Conservation (phyloP, 331 rosid genomes). For the Spiraea crenata region DNA sequence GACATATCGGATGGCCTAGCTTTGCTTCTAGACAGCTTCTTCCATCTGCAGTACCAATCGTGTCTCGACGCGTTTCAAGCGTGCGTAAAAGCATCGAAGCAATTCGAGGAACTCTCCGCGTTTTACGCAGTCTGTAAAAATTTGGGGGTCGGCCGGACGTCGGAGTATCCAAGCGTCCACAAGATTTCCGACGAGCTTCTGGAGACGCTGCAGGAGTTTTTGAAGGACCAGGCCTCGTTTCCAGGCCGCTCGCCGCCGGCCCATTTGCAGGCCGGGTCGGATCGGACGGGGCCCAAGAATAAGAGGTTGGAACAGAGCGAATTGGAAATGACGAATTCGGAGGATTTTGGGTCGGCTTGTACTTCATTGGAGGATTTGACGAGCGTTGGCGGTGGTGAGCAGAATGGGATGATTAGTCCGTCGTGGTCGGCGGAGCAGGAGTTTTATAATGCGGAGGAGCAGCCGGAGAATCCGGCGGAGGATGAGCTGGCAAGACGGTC, state of each 20-base stretch:
- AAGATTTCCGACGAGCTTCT: constrained; percentile 70
- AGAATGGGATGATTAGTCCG: constrained; percentile 24
- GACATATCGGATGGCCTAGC: constrained; percentile 69
- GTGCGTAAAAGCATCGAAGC: constrained; percentile 65
- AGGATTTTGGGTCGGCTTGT: constrained; percentile 37
- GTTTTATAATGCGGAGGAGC: constrained; percentile 17
- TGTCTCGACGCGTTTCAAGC: constrained; percentile 61
- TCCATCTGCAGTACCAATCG: constrained; percentile 52
- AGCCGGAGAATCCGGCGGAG: constrained; percentile 24
- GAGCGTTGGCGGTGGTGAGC: constrained; percentile 34
- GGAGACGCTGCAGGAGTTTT: constrained; percentile 66
- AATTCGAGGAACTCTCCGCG: constrained; percentile 58
- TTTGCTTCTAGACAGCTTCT: constrained; percentile 72
- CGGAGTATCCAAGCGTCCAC: constrained; percentile 70
- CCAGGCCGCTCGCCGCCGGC: constrained; percentile 30
- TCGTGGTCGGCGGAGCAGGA: constrained; percentile 33
- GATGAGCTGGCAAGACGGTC: background rate
- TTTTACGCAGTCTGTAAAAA: constrained; percentile 52
- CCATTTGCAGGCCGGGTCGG: background rate
- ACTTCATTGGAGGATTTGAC: constrained; percentile 62
- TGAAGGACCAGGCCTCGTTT: constrained; percentile 67
- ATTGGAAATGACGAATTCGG: background rate
- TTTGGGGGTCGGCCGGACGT: constrained; percentile 68
- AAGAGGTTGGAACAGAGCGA: constrained; percentile 21
- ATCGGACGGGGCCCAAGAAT: background rate